These are phyloP conservation scores for Stagonosporopsis rhizophila DNA, from an alignment of 2,329 filamentous ascomycete species.

Conservation along the genomic window DNA sequence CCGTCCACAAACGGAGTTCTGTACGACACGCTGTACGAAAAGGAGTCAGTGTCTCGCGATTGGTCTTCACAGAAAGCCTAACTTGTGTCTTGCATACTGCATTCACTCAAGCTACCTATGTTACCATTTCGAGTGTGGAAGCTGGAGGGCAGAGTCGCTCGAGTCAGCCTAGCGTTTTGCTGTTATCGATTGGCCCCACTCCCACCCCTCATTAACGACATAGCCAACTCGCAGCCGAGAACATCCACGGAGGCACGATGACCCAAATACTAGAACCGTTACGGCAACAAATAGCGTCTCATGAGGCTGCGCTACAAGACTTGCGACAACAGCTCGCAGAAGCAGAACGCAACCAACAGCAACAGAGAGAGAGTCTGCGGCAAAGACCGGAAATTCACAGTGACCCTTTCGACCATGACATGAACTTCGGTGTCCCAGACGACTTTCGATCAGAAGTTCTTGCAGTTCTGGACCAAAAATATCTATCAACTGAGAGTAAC, in stretches of 20 bases:
- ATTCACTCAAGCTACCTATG: not conserved
- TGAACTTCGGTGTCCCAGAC: conserved; percentile 52
- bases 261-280: conserved; percentile 45
- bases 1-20: not conserved
- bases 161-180: not conserved
- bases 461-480: conserved; percentile 41
- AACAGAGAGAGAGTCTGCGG: conserved; percentile 30
- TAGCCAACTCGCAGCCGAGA: not conserved
- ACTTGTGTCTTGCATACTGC: not conserved
- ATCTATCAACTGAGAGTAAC: not conserved
- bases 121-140: not conserved
- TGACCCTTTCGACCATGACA: conserved; percentile 45
- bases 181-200: conserved; percentile 6
- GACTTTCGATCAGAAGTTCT: conserved; percentile 54
- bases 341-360: conserved; percentile 48
- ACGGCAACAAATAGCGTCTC: conserved; percentile 52
- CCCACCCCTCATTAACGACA: conserved; percentile 10
- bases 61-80: not conserved
- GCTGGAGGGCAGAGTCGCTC: not conserved
- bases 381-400: conserved; percentile 25
- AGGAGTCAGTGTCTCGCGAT: not conserved
- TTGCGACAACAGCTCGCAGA: conserved; percentile 53
- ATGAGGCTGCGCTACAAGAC: conserved; percentile 51
- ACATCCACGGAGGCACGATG: conserved; percentile 7
- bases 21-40: not conserved